phyloP scores from a whole-genome alignment of 257 asterid species.

The Solanum tarijense region DNA sequence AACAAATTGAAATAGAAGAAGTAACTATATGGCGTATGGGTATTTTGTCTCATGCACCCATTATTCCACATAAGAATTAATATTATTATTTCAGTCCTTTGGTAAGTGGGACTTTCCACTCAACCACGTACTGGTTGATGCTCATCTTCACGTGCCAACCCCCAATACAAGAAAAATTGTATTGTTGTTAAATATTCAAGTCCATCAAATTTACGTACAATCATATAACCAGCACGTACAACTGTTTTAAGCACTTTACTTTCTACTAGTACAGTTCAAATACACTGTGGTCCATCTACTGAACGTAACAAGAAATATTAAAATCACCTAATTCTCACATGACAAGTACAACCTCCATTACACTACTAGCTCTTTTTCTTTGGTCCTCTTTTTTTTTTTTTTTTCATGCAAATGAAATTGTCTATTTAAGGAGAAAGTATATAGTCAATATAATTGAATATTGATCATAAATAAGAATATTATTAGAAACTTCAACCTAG shows the following conservation, averaged over 20 bases:
- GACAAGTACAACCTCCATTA: constrained; percentile 19
- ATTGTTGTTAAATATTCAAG: not conserved
- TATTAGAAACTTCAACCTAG: not conserved
- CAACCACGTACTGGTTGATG: not conserved
- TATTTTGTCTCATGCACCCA: not conserved
- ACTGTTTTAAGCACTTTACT: not conserved
- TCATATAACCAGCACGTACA: not conserved
- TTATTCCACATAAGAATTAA: not conserved
- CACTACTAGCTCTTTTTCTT: not conserved
- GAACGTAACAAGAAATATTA: not conserved
- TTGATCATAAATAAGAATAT: not conserved
- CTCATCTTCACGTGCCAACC: not conserved
- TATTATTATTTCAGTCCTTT: not conserved
- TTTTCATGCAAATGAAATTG: not conserved
- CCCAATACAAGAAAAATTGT: not conserved
- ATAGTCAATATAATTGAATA: not conserved
- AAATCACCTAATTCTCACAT: not conserved
- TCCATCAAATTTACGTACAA: not conserved
- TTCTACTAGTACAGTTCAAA: not conserved
- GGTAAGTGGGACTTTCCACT: not conserved
- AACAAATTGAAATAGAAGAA: no score
- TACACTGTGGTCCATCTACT: not conserved
- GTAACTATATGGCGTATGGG: no score
- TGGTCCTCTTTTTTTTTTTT: not conserved
- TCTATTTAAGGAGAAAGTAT: not conserved